Evolutionary conservation across 139 green algal genomes (phyloP).

Genomic region (Gonium pectorale): DNA sequence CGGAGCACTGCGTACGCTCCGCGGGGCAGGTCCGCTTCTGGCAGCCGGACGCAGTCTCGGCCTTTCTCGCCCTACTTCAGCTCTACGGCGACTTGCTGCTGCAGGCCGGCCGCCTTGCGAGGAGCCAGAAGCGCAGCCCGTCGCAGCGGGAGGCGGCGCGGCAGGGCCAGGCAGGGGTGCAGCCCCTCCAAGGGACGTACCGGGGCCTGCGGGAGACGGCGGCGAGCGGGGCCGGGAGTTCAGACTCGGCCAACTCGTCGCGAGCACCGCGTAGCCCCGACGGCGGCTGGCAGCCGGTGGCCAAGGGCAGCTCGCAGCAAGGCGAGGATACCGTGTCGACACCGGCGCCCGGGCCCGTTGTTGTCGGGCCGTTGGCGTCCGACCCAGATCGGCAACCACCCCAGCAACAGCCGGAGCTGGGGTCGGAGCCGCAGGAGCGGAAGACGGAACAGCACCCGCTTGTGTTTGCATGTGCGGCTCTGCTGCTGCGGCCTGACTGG

Average conservation of each 20-base stretch:
- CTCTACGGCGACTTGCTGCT: conserved; percentile 20
- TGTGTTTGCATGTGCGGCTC: background rate
- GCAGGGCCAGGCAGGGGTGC: background rate
- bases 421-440: background rate
- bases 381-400: background rate
- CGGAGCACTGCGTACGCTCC: conserved; percentile 17
- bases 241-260: no score
- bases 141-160: background rate
- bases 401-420: background rate
- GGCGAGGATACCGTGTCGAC: no score
- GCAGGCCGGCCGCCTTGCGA: conserved; percentile 2
- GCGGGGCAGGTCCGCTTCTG: conserved; percentile 32
- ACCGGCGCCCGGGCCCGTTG: no score
- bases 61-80: conserved; percentile 35
- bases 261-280: no score
- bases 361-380: no score
- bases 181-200: background rate
- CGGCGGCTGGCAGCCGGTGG: no score
- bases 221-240: no score
- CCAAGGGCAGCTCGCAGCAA: no score
- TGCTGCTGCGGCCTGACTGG: conserved; percentile 44
- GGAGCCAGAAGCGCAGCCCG: background rate
- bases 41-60: conserved; percentile 23
- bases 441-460: background rate
- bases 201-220: no score